Evolutionary conservation across 805 yeast genomes (phyloP).

Genomic region (Schizosaccharomyces lindneri): DNA sequence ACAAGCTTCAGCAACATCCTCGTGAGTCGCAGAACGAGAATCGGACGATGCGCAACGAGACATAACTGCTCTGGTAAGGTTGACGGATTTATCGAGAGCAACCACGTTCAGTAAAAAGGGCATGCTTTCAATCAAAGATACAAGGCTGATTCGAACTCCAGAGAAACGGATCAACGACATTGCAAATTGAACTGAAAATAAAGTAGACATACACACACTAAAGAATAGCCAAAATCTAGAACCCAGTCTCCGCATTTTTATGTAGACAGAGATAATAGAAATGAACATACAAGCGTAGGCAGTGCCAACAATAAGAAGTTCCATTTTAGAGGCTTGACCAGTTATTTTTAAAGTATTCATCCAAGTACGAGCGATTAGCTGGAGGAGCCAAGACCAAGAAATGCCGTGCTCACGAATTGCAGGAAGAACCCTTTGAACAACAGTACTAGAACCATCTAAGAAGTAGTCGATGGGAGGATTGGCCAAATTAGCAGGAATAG

Average conservation of each 20-base stretch:
- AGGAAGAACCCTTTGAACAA: neutral
- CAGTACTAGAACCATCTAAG: neutral
- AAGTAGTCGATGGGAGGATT: neutral
- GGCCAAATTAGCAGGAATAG: neutral
- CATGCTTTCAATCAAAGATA: slow-evolving; percentile 65
- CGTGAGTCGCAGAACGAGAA: slow-evolving; percentile 7
- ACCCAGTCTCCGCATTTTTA: slow-evolving; percentile 53
- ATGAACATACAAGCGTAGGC: slow-evolving; percentile 79
- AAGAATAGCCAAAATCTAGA: slow-evolving; percentile 73
- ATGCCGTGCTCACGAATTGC: neutral
- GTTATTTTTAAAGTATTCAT: neutral
- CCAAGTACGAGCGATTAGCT: neutral
- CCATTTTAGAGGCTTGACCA: slow-evolving; percentile 58
- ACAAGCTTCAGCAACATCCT: slow-evolving; percentile 16
- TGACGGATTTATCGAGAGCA: slow-evolving; percentile 71
- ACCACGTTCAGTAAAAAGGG: slow-evolving; percentile 81
- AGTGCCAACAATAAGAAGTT: slow-evolving; percentile 47
- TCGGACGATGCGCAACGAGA: neutral
- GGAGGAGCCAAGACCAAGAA: neutral
- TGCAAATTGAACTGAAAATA: slow-evolving; percentile 65
- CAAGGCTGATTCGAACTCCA: slow-evolving; percentile 37
- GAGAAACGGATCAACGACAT: slow-evolving; percentile 33
- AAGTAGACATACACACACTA: slow-evolving; percentile 52
- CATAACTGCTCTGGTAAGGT: slow-evolving; percentile 27
- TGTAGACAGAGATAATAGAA: slow-evolving; percentile 47